Evolutionary conservation across 108 stramenopile species (phyloP).

Genomic region (Craspedostauros australis): DNA sequence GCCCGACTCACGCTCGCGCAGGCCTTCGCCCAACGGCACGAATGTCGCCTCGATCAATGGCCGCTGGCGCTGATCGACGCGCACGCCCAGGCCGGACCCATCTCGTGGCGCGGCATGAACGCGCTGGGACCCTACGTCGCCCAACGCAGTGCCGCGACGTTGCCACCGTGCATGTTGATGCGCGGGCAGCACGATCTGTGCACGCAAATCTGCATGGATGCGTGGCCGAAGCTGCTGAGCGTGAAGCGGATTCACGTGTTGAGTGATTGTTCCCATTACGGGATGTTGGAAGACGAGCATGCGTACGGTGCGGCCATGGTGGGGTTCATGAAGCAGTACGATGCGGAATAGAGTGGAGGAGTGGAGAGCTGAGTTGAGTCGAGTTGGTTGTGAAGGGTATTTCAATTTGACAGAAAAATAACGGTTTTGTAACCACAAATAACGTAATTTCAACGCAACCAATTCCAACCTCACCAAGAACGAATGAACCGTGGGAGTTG

Average conservation of each 20-base stretch:
- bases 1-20: constrained; percentile 9
- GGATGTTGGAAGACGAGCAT: constrained; percentile 38
- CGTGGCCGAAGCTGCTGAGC: constrained; percentile 12
- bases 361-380: no score
- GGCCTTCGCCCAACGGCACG: constrained; percentile 46
- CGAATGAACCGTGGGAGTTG: no score
- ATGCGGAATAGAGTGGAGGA: background rate
- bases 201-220: constrained; percentile 20
- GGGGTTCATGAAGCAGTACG: constrained; percentile 10
- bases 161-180: constrained; percentile 36
- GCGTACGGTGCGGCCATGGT: constrained; percentile 15
- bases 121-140: constrained; percentile 45
- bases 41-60: constrained; percentile 43
- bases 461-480: no score
- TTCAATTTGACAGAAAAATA: no score
- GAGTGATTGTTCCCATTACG: constrained; percentile 33
- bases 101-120: constrained; percentile 40
- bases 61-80: constrained; percentile 48
- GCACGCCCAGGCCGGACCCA: constrained; percentile 44
- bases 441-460: no score
- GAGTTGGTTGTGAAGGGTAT: no score
- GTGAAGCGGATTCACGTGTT: background rate
- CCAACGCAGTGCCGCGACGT: background rate
- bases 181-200: constrained; percentile 53
- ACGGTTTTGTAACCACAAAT: no score